Evolutionary conservation across 2,329 filamentous ascomycete species (phyloP), one percentile per base, ranked within the genome.

Genomic region (Xylariaceae sp.): DNA sequence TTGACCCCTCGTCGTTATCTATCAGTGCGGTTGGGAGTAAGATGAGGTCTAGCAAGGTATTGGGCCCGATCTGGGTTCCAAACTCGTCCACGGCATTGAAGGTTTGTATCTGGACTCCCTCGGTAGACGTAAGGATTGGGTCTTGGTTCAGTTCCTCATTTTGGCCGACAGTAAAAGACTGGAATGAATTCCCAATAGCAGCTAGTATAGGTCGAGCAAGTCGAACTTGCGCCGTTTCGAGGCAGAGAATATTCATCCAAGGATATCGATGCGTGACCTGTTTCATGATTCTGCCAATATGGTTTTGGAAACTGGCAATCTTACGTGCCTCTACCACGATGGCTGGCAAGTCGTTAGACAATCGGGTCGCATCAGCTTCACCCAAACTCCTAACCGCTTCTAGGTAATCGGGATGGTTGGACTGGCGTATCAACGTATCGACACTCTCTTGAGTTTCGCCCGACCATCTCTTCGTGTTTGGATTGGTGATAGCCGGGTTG

Each of bases 261-360:
- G 73, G 67, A 40, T 72, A 72, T 10, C 68, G 67, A 61, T 76
- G 73, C 0, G 63, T 55, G 7, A 76, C 69, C 58, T 76, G 74
- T 44, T 62, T 58, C 8, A 68, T 58, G 10, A 74, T 61, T 1
- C 67, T 64, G 5, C 65, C 58, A 4, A 75, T 26, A 21, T 74
- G 71, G 1, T 53, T 50, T 34, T 70, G 67, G 56, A 74, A 71
- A 1, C 49, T 52, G 4, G 61, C 47, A 2, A 71, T 53, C 5
- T 67, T 60, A 7, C 65, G 65, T 1, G 69, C 68, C 37, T 72
- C 67, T 2, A 67, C 60, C 1, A 71, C 54, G 1, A 72, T 49
- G 0, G 65, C 49, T 0, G 62, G 50, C 2, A 74, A 55, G 4
- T 58, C 44, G 21, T 63, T 57, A 0, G 65, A 63, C 1, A 70